Evolutionary conservation across 2,329 filamentous ascomycete genomes (phyloP), one percentile per base, ranked within the genome.

Genomic region (Pseudogymnoascus verrucosus): DNA sequence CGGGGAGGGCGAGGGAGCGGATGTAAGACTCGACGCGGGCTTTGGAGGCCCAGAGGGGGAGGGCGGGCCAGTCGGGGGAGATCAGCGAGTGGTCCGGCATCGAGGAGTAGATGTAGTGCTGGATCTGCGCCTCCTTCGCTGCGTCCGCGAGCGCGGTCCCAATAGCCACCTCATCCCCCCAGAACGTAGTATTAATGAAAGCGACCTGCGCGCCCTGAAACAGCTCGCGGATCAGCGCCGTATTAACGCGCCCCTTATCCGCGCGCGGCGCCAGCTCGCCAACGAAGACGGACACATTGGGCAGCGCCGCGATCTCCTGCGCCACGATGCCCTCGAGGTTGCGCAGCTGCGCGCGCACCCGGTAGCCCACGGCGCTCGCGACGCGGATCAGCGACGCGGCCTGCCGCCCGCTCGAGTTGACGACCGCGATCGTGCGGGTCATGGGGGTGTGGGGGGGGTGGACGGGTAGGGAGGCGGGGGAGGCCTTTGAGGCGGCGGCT

Each of bases 121-220:
- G 86, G 57, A 98, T 85, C 60, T 90, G 87, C 40, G 89, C 89
- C 70, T 84, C 87, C 75, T 95, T 93, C 62, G 93, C 93, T 12
- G 91, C 92, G 72, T 96, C 90, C 65, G 93, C 95, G 65, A 97
- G 82, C 1, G 90, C 89, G 74, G 89, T 88, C 67, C 95, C 95
- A 69, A 97, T 96, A 40, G 88, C 86, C 64, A 95, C 83, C 79
- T 99, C 95, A 76, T 98, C 92, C 61, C 93, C 95, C 79, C 96
- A 96, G 71, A 96, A 96, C 4, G 92, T 96, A 44, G 95, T 99
- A 79, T 99, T 99, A 79, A 98, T 92, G 76, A 98, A 99, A 65
- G 95, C 95, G 61, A 96, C 83, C 70, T 96, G 89, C 21, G 90
- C 89, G 66, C 90, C 91, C 39, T 83, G 80, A 80, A 98, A 98